A percentile compares a stretch with the other conserved stretches of the same genome.
Conservation (phyloP, 1,284 basidiomycete species). For the Ganoderma multipileum region DNA sequence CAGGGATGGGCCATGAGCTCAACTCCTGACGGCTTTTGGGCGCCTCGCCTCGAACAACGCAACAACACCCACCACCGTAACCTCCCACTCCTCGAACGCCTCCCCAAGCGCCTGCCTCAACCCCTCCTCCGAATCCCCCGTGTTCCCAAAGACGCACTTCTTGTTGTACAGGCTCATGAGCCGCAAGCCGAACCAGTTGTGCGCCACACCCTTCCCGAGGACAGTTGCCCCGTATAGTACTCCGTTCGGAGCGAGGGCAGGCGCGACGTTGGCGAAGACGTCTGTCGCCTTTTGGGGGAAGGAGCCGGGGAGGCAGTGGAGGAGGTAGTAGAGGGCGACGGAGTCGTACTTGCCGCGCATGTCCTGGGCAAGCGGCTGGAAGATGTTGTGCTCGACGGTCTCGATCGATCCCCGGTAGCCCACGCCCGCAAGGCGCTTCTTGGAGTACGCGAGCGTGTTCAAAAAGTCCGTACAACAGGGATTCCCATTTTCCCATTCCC, state of each 20-base stretch:
- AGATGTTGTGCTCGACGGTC: constrained; percentile 30
- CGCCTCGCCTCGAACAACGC: constrained; percentile 27
- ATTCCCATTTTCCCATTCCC: no score
- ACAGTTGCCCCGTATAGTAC: constrained; percentile 36
- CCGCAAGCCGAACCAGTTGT: constrained; percentile 33
- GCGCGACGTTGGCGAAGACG: constrained; percentile 23
- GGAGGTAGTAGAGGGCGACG: constrained; percentile 35
- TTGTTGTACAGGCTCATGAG: constrained; percentile 31
- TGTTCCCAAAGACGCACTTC: constrained; percentile 33
- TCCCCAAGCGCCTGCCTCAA: constrained; percentile 28
- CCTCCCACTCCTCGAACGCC: constrained; percentile 32
- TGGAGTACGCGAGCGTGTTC: constrained; percentile 28
- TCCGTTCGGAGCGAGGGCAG: constrained; percentile 30
- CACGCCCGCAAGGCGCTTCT: constrained; percentile 22
- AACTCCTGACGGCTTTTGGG: neutral
- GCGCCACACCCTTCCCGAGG: constrained; percentile 26
- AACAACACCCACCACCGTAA: constrained; percentile 30
- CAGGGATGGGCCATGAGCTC: no score
- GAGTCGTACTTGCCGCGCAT: constrained; percentile 30
- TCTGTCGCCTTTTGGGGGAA: constrained; percentile 30
- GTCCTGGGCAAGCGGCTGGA: constrained; percentile 27
- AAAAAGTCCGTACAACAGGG: no score
- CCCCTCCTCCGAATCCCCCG: constrained; percentile 26
- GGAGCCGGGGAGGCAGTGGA: constrained; percentile 36
- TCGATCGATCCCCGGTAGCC: constrained; percentile 32